These are phyloP conservation scores for Endocalyx cinctus DNA, from an alignment of 2,329 filamentous ascomycete species.

Conservation along the genomic window DNA sequence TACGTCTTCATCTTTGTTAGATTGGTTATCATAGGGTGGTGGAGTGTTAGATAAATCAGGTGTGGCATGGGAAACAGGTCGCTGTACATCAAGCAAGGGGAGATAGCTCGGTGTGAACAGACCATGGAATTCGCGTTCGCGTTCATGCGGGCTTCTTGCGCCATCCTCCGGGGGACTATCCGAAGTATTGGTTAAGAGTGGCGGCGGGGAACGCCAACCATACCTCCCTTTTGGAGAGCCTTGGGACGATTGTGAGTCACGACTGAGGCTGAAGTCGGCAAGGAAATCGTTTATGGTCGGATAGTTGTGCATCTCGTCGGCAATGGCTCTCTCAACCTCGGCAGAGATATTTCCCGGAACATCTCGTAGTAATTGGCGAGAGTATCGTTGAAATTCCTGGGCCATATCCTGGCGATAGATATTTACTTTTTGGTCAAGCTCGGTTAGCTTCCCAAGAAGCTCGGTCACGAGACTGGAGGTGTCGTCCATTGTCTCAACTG, in stretches of 20 bases:
- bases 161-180: conserved; percentile 29
- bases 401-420: conserved; percentile 54
- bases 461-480: conserved; percentile 45
- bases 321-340: conserved; percentile 42
- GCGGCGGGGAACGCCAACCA: conserved; percentile 32
- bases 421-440: conserved; percentile 54
- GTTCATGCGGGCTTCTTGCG: conserved; percentile 44
- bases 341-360: conserved; percentile 42
- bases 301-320: conserved; percentile 39
- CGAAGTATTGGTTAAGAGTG: conserved; percentile 35
- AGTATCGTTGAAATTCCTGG: conserved; percentile 52
- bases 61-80: conserved; percentile 16
- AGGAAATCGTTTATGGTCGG: conserved; percentile 39
- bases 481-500: conserved; percentile 40
- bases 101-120: conserved; percentile 61
- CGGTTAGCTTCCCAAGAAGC: conserved; percentile 48
- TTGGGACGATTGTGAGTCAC: conserved; percentile 6
- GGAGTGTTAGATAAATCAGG: conserved; percentile 6
- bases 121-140: conserved; percentile 56
- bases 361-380: conserved; percentile 44
- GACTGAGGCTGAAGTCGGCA: conserved; percentile 30
- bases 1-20: conserved; percentile 22
- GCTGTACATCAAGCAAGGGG: conserved; percentile 50
- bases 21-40: conserved; percentile 10
- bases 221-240: conserved; percentile 16